Conservation (phyloP, 139 green algal species). For the Chlamydomonas sp. region DNA sequence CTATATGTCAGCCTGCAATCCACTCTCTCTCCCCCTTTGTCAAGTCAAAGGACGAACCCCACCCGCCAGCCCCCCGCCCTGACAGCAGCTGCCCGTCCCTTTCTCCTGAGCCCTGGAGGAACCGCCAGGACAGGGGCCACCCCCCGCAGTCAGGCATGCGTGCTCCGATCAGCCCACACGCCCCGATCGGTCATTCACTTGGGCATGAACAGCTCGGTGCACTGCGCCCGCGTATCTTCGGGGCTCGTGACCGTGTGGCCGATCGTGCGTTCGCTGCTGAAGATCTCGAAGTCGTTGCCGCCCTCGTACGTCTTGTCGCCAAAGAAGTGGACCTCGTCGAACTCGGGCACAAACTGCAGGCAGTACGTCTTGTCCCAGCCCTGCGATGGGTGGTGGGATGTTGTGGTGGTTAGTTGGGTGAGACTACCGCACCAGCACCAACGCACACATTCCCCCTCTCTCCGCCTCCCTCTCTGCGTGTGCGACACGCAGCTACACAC, state of each 20-base stretch:
- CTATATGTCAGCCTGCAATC: too few relatives aligned
- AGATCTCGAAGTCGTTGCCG: slow-evolving; percentile 99
- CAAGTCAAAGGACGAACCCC: too few relatives aligned
- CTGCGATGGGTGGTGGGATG: slow-evolving; percentile 16
- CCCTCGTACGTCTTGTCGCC: slow-evolving; percentile 98
- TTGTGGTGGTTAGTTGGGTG: not conserved
- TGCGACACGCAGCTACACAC: too few relatives aligned
- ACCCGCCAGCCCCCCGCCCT: too few relatives aligned
- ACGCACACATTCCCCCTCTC: not conserved
- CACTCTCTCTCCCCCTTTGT: too few relatives aligned
- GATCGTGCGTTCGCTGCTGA: slow-evolving; percentile 66
- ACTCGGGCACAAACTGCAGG: slow-evolving; percentile 89
- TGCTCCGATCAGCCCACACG: too few relatives aligned
- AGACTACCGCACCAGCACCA: not conserved
- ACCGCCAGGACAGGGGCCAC: too few relatives aligned
- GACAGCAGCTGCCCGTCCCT: too few relatives aligned
- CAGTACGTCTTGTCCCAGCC: slow-evolving; percentile 99
- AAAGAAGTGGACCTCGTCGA: slow-evolving; percentile 98
- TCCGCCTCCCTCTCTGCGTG: too few relatives aligned
- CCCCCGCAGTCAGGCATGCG: too few relatives aligned
- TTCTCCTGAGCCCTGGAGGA: too few relatives aligned
- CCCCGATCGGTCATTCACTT: slow-evolving; percentile 12
- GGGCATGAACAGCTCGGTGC: slow-evolving; percentile 67
- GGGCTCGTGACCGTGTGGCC: slow-evolving; percentile 89
- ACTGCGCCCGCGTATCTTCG: slow-evolving; percentile 77